Percentiles rank a stretch among this genome's conserved stretches.
phyloP scores from a whole-genome alignment of 148 eudicot species.

The Rhododendron mucronatum region DNA sequence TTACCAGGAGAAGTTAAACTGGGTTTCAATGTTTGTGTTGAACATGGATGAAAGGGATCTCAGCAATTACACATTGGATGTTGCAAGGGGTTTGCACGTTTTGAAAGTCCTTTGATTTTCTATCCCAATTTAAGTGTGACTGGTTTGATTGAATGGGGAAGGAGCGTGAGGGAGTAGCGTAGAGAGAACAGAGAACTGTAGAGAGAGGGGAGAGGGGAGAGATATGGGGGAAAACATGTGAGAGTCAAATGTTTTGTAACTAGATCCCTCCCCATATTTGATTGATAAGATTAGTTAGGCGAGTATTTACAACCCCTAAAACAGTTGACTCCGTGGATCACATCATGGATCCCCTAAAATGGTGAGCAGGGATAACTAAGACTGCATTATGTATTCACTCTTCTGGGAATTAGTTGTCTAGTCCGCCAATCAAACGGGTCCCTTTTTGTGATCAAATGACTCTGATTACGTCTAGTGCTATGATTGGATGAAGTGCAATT shows the following conservation, averaged over 20 bases:
- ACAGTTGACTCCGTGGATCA: not conserved
- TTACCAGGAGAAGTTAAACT: not conserved
- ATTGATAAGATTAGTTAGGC: not conserved
- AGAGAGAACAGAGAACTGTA: too few relatives aligned
- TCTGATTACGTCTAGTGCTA: too few relatives aligned
- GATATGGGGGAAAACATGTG: too few relatives aligned
- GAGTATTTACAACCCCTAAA: not conserved
- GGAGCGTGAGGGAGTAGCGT: too few relatives aligned
- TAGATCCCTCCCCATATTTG: not conserved
- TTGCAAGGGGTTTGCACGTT: not conserved
- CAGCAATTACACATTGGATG: not conserved
- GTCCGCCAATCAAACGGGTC: not conserved
- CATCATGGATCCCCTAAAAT: not conserved
- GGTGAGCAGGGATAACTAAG: not conserved
- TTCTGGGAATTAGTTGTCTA: not conserved
- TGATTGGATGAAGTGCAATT: not conserved
- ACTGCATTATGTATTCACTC: not conserved
- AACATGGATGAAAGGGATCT: not conserved
- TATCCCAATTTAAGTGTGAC: too few relatives aligned
- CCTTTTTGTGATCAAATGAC: not conserved
- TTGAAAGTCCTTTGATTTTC: too few relatives aligned
- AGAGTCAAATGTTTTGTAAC: too few relatives aligned
- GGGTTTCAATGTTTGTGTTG: not conserved
- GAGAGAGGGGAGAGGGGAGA: too few relatives aligned
- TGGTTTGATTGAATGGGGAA: too few relatives aligned